A percentile compares a stretch with the other conserved stretches of the same genome.
phyloP scores from a whole-genome alignment of 2,329 filamentous ascomycete genomes.

The Plectosphaerella plurivora region DNA sequence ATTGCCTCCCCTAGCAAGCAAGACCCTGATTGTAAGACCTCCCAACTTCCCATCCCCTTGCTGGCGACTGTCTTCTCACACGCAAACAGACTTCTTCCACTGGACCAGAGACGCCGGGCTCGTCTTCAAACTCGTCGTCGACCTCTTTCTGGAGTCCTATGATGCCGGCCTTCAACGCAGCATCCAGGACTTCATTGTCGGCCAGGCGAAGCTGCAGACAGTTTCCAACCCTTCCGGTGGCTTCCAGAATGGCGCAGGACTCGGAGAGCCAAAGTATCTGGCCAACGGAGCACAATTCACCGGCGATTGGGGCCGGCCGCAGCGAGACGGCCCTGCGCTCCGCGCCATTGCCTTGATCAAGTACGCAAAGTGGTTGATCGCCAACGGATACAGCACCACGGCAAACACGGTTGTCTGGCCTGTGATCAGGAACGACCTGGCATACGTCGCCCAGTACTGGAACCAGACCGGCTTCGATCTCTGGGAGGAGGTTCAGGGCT shows the following conservation, averaged over 20 bases:
- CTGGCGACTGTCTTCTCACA: slow-evolving; percentile 7
- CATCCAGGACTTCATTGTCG: slow-evolving; percentile 64
- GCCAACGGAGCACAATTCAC: slow-evolving; percentile 61
- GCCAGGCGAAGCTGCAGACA: slow-evolving; percentile 63
- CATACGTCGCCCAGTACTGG: slow-evolving; percentile 72
- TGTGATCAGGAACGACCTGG: slow-evolving; percentile 69
- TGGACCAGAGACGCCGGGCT: slow-evolving; percentile 75
- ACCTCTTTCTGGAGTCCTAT: slow-evolving; percentile 57
- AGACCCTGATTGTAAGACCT: slow-evolving; percentile 50
- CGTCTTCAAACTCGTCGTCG: slow-evolving; percentile 64
- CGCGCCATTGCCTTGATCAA: slow-evolving; percentile 68
- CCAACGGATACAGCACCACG: slow-evolving; percentile 57
- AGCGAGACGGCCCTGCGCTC: slow-evolving; percentile 74
- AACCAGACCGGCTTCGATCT: slow-evolving; percentile 66
- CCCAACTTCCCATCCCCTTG: background rate
- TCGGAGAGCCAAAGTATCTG: slow-evolving; percentile 73
- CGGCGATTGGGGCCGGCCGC: slow-evolving; percentile 69
- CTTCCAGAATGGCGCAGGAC: slow-evolving; percentile 43
- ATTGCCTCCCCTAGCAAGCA: slow-evolving; percentile 51
- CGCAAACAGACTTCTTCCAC: slow-evolving; percentile 64
- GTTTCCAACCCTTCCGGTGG: slow-evolving; percentile 66
- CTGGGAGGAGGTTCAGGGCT: slow-evolving; percentile 76
- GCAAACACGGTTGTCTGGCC: slow-evolving; percentile 63
- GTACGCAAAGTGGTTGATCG: slow-evolving; percentile 69
- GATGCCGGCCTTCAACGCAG: slow-evolving; percentile 51